Base-by-base conservation (phyloP, 805 yeast species). In the Candida golubevii region DNA sequence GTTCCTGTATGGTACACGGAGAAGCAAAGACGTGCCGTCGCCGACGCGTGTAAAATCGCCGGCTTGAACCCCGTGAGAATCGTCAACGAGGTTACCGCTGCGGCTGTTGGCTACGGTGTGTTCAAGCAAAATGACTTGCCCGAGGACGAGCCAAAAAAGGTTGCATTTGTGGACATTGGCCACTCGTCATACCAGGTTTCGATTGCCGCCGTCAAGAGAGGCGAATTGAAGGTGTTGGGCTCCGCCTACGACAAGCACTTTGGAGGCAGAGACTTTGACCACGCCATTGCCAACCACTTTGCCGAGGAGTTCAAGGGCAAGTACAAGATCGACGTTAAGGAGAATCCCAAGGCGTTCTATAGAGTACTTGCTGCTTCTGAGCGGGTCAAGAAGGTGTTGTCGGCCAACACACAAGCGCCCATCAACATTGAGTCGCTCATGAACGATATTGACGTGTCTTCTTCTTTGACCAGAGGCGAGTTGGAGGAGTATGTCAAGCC, bases 91-190 rank as follows among this genome's bases (percentile, higher is more conserved):
- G 84, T 87, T 55, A 90, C 98, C 46, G 98, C 99, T 49, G 99
- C 99, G 50, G 98, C 97, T 60, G 96, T 93, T 54, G 95, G 97
- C 59, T 95, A 93, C 75, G 99, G 99, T 77, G 97, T 93, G 49
- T 93, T 93, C 85, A 90, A 93, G 80, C 72, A 71, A 35, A 79
- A 86, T 55, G 97, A 91, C 64, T 78, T 93, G 61, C 97, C 98
- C 61, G 98, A 89, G 69, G 96, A 88, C 60, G 85, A 84, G 68
- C 84, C 90, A 62, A 83, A 85, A 74, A 85, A 79, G 62, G 85
- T 93, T 58, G 97, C 95, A 40, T 87, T 93, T 60, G 83, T 93
- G 48, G 99, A 93, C 70, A 87, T 95, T 69, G 99, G 99, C 59
- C 96, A 93, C 77, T 88, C 98, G 36, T 81, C 96, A 40, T 91